phyloP scores from a whole-genome alignment of 257 asterid genomes.

The Jaltomata sinuosa region DNA sequence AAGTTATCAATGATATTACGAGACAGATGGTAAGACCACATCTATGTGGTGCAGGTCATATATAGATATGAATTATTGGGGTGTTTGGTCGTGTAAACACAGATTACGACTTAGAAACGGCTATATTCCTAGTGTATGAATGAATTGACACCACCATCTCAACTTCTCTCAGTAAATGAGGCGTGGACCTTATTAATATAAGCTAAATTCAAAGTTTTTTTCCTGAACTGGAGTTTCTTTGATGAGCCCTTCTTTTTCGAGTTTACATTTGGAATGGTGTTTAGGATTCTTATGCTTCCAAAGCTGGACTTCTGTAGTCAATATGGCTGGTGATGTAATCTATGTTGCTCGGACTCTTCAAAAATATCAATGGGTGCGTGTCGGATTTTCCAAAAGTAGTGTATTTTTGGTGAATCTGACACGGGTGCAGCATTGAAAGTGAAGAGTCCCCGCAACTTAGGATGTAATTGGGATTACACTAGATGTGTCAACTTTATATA shows the following conservation, averaged over 20 bases:
- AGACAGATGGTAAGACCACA: not conserved
- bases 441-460: too few relatives aligned
- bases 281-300: not conserved
- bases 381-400: too few relatives aligned
- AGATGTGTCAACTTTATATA: not conserved
- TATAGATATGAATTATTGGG: not conserved
- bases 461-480: not conserved
- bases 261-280: not conserved
- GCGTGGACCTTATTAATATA: not conserved
- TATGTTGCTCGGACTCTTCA: too few relatives aligned
- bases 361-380: too few relatives aligned
- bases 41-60: not conserved
- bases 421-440: too few relatives aligned
- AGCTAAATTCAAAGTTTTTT: not conserved
- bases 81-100: not conserved
- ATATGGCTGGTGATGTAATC: not conserved
- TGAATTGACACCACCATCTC: not conserved
- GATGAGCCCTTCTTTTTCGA: not conserved
- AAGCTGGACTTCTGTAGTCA: not conserved
- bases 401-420: too few relatives aligned
- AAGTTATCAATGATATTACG: not conserved
- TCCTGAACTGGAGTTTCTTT: not conserved
- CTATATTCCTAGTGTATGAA: not conserved
- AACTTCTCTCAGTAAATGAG: not conserved
- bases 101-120: not conserved